A percentile compares a stretch with the other conserved stretches of the same genome.
phyloP scores from a whole-genome alignment of 371 early-diverging fungal species.

The Apophysomyces variabilis region DNA sequence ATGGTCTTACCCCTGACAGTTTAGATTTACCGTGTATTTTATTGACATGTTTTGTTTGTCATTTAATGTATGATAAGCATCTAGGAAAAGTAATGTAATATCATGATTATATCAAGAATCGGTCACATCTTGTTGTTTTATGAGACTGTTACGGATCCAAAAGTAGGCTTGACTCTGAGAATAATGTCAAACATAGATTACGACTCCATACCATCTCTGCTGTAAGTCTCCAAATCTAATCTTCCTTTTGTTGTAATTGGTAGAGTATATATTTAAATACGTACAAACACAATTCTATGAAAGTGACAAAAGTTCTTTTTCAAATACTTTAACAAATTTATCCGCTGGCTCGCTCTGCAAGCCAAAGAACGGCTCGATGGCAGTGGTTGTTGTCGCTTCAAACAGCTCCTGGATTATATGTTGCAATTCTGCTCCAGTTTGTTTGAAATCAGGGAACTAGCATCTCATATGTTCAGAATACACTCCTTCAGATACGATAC shows the following conservation, averaged over 20 bases:
- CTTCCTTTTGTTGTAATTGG: too few relatives aligned
- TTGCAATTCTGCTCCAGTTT: conserved; percentile 64
- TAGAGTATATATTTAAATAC: too few relatives aligned
- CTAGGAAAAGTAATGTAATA: too few relatives aligned
- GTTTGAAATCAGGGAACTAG: conserved; percentile 75
- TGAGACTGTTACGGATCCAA: too few relatives aligned
- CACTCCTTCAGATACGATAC: not conserved
- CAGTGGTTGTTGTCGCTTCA: conserved; percentile 54
- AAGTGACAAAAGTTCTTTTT: conserved; percentile 42
- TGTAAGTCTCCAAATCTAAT: too few relatives aligned
- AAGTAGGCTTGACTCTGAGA: too few relatives aligned
- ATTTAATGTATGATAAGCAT: too few relatives aligned
- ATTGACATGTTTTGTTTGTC: too few relatives aligned
- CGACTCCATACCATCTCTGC: too few relatives aligned
- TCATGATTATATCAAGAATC: too few relatives aligned
- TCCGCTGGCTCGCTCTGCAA: conserved; percentile 18
- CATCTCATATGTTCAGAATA: conserved; percentile 30
- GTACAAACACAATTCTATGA: not conserved
- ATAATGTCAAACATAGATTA: too few relatives aligned
- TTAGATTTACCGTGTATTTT: not conserved
- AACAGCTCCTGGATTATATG: conserved; percentile 66
- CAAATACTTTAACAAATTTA: conserved; percentile 44
- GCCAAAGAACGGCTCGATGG: conserved; percentile 51
- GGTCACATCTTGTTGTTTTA: too few relatives aligned
- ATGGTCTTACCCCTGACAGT: not conserved